phyloP scores from a whole-genome alignment of 257 asterid genomes.

The Solanum corneliomulleri region DNA sequence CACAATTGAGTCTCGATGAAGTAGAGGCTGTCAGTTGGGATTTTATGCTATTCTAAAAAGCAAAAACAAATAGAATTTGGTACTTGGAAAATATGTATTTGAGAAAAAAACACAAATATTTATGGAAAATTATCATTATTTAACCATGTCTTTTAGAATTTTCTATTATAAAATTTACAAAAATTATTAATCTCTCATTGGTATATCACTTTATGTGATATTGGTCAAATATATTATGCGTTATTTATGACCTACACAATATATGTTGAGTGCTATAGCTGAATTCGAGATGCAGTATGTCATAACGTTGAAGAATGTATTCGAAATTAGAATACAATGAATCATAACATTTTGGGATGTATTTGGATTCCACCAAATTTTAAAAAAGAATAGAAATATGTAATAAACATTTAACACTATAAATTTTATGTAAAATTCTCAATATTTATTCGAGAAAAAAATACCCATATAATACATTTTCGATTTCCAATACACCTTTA shows the following conservation, averaged over 20 bases:
- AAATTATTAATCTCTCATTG: no score
- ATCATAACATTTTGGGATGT: no score
- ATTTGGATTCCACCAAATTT: neutral
- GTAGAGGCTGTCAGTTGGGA: neutral
- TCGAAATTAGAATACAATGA: fast-evolving
- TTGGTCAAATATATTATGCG: no score
- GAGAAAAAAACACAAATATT: neutral
- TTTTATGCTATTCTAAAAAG: neutral
- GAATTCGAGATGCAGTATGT: no score
- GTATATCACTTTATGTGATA: no score
- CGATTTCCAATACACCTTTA: no score
- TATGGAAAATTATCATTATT: no score
- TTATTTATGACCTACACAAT: no score
- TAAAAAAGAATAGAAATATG: fast-evolving
- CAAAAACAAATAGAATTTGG: neutral
- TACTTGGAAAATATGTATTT: neutral
- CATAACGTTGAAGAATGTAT: fast-evolving
- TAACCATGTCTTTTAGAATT: no score
- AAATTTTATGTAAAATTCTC: no score
- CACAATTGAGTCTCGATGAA: neutral
- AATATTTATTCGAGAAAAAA: neutral
- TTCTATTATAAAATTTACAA: neutral
- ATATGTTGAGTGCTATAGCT: neutral
- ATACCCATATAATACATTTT: no score
- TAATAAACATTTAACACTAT: no score